phyloP scores from a whole-genome alignment of 192 early-diverging fungal genomes.

The Coemansia sp. region DNA sequence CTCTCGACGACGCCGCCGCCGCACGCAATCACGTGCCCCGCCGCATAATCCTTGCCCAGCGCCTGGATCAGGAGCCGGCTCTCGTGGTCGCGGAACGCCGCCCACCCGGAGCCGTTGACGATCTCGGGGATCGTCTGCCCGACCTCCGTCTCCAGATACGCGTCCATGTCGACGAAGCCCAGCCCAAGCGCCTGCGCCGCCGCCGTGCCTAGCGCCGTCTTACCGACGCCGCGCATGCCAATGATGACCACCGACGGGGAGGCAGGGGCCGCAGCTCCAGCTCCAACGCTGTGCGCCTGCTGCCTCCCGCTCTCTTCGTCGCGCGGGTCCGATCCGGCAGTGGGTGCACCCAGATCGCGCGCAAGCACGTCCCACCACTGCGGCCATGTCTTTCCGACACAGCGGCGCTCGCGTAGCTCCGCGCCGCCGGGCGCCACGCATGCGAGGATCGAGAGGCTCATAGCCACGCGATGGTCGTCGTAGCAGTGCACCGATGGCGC shows the following conservation, averaged over 20 bases:
- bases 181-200: conserved; percentile 70
- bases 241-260: conserved; percentile 80
- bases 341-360: conserved; percentile 69
- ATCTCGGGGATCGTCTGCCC: conserved; percentile 79
- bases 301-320: neutral
- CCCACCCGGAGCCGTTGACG: conserved; percentile 80
- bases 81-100: conserved; percentile 85
- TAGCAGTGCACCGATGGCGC: conserved; percentile 83
- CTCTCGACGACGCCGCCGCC: conserved; percentile 96
- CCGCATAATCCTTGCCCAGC: conserved; percentile 60
- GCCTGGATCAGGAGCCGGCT: conserved; percentile 63
- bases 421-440: conserved; percentile 73
- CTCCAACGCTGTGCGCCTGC: conserved; percentile 21
- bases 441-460: conserved; percentile 90
- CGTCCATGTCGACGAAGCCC: conserved; percentile 89
- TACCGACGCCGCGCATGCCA: conserved; percentile 99
- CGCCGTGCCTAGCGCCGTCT: conserved; percentile 81
- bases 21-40: conserved; percentile 78
- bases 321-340: conserved; percentile 30
- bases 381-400: conserved; percentile 99
- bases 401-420: conserved; percentile 89
- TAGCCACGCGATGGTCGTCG: conserved; percentile 98
- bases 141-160: conserved; percentile 71
- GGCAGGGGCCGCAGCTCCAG: too few species aligned
- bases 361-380: conserved; percentile 97